Evolutionary conservation across 2,329 filamentous ascomycete genomes (phyloP).

Genomic region (Beauveria brongniartii): DNA sequence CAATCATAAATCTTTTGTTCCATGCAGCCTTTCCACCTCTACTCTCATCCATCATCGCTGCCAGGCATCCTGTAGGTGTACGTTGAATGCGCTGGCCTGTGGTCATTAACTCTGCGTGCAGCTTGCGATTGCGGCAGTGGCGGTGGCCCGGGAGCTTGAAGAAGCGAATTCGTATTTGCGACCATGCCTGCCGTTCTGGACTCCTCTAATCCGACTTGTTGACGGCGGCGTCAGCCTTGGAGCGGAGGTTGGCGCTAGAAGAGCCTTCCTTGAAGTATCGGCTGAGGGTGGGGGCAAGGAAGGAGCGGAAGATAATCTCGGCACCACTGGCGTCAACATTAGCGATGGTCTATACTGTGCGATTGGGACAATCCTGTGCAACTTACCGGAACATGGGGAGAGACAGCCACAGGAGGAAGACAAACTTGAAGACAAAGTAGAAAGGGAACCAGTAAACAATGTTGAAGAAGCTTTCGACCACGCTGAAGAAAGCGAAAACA

Average conservation of each 20-base stretch:
- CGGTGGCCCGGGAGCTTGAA: not conserved
- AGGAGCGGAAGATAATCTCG: slow-evolving; percentile 92
- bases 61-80: not conserved
- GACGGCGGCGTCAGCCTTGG: slow-evolving; percentile 72
- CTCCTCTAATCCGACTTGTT: slow-evolving; percentile 57
- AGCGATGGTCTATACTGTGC: slow-evolving; percentile 2
- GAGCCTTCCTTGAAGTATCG: slow-evolving; percentile 78
- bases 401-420: slow-evolving; percentile 94
- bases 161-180: not conserved
- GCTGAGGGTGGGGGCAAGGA: slow-evolving; percentile 83
- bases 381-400: slow-evolving; percentile 88
- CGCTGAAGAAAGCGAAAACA: slow-evolving; percentile 73
- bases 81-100: not conserved
- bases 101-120: not conserved
- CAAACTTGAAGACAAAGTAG: slow-evolving; percentile 99
- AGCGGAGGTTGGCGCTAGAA: slow-evolving; percentile 78
- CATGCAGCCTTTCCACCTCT: not conserved
- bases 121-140: not conserved
- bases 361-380: not conserved
- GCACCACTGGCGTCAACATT: slow-evolving; percentile 59
- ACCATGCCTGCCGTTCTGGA: slow-evolving; percentile 9
- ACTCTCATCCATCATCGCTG: slow-evolving; percentile 2
- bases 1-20: slow-evolving; percentile 2
- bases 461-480: slow-evolving; percentile 73
- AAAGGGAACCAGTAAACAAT: slow-evolving; percentile 96